Conservation (phyloP, 192 early-diverging fungal genomes). For the Rhizophlyctis rosea region DNA sequence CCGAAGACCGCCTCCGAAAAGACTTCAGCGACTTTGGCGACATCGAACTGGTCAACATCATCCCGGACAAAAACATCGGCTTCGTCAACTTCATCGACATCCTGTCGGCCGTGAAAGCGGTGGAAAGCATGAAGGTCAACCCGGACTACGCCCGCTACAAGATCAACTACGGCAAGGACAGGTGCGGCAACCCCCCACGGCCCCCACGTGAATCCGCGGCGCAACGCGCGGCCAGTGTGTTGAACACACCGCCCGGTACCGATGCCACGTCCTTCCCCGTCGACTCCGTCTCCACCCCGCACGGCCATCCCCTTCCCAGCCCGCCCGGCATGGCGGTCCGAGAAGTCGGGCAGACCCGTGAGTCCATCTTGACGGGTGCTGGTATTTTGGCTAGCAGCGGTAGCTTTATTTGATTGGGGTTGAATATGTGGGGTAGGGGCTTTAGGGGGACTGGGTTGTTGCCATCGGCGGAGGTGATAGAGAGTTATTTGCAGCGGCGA, state of each 20-base stretch:
- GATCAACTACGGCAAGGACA: slow-evolving; percentile 85
- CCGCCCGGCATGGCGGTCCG: background rate
- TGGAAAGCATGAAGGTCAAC: slow-evolving; percentile 56
- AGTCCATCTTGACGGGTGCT: background rate
- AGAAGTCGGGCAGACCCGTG: background rate
- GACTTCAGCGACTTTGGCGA: slow-evolving; percentile 87
- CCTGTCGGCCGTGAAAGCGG: slow-evolving; percentile 68
- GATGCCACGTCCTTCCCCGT: too few relatives aligned
- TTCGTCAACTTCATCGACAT: slow-evolving; percentile 88
- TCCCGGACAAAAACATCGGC: slow-evolving; percentile 77
- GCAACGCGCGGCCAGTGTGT: slow-evolving; percentile 23
- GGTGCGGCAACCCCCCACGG: slow-evolving; percentile 75
- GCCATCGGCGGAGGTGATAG: too few relatives aligned
- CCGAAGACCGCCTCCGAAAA: slow-evolving; percentile 63
- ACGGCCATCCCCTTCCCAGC: background rate
- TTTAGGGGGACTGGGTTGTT: too few relatives aligned
- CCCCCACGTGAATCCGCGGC: slow-evolving; percentile 34
- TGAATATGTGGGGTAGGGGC: too few relatives aligned
- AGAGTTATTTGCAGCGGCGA: too few relatives aligned
- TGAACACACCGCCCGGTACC: slow-evolving; percentile 19
- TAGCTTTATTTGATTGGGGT: background rate
- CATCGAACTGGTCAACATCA: slow-evolving; percentile 80
- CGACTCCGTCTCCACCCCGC: background rate
- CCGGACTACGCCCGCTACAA: slow-evolving; percentile 42
- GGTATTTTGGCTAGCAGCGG: background rate